Conservation (phyloP, 352 stramenopile genomes). For the Phytophthora podocarpi region DNA sequence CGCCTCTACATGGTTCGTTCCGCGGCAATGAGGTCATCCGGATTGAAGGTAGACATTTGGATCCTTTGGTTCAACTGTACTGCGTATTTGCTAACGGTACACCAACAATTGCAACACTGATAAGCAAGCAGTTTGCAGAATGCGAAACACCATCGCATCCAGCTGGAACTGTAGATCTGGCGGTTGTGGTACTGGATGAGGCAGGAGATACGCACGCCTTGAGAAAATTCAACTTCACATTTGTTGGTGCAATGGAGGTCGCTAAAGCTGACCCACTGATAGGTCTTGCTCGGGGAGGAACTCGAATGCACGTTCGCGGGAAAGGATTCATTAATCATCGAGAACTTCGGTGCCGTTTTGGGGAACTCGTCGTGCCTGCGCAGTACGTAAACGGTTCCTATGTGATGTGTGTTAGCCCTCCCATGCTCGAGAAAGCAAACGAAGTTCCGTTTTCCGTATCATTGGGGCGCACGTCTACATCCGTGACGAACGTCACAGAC, state of each 20-base stretch:
- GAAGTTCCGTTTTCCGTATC: constrained; percentile 26
- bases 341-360: constrained; percentile 46
- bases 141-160: constrained; percentile 37
- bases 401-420: constrained; percentile 37
- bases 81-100: constrained; percentile 38
- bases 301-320: constrained; percentile 26
- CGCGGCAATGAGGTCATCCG: constrained; percentile 34
- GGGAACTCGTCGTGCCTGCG: constrained; percentile 18
- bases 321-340: constrained; percentile 44
- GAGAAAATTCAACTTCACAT: constrained; percentile 40
- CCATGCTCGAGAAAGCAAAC: constrained; percentile 23
- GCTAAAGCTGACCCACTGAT: constrained; percentile 13
- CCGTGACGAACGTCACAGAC: neutral
- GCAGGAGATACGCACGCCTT: neutral
- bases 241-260: constrained; percentile 43
- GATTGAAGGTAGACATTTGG: constrained; percentile 31
- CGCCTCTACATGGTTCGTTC: constrained; percentile 37
- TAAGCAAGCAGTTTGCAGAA: constrained; percentile 17
- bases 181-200: constrained; percentile 18
- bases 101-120: neutral
- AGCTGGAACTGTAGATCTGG: constrained; percentile 22
- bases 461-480: constrained; percentile 29
- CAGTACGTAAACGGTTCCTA: constrained; percentile 34
- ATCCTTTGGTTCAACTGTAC: constrained; percentile 13
- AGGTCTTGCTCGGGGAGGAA: constrained; percentile 40